Evolutionary conservation across 805 yeast species (phyloP).

Genomic region (Candida sithepensis): DNA sequence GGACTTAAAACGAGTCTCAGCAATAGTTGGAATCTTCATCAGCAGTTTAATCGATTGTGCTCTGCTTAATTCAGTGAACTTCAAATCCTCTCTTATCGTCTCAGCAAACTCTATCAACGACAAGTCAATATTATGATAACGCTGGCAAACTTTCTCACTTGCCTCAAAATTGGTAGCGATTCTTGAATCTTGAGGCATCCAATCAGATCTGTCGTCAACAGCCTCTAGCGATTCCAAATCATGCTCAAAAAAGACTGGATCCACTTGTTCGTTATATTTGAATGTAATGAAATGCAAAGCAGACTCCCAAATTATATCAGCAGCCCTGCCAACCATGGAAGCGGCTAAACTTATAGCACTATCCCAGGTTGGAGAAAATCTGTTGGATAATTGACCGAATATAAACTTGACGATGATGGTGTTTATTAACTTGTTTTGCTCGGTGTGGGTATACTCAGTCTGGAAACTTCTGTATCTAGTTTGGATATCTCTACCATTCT

Average conservation of each 20-base stretch:
- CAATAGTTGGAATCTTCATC: constrained; percentile 55
- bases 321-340: constrained; percentile 38
- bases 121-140: constrained; percentile 32
- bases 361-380: constrained; percentile 84
- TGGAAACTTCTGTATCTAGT: constrained; percentile 63
- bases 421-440: constrained; percentile 22
- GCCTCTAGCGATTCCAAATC: constrained; percentile 9
- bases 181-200: constrained; percentile 46
- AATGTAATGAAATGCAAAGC: constrained; percentile 34
- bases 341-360: constrained; percentile 64
- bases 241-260: constrained; percentile 16
- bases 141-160: constrained; percentile 25
- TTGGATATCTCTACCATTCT: constrained; percentile 70
- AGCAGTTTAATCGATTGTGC: constrained; percentile 57
- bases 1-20: constrained; percentile 57
- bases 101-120: constrained; percentile 39
- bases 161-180: constrained; percentile 38
- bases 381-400: constrained; percentile 69
- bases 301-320: constrained; percentile 53
- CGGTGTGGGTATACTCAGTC: constrained; percentile 33
- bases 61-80: constrained; percentile 46
- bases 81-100: constrained; percentile 33
- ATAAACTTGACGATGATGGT: constrained; percentile 43
- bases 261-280: constrained; percentile 16
- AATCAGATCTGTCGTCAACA: constrained; percentile 20